A percentile compares a stretch with the other conserved stretches of the same genome.
Evolutionary conservation across 2,329 filamentous ascomycete genomes (phyloP).

Genomic region (Aspergillus tubingensis): DNA sequence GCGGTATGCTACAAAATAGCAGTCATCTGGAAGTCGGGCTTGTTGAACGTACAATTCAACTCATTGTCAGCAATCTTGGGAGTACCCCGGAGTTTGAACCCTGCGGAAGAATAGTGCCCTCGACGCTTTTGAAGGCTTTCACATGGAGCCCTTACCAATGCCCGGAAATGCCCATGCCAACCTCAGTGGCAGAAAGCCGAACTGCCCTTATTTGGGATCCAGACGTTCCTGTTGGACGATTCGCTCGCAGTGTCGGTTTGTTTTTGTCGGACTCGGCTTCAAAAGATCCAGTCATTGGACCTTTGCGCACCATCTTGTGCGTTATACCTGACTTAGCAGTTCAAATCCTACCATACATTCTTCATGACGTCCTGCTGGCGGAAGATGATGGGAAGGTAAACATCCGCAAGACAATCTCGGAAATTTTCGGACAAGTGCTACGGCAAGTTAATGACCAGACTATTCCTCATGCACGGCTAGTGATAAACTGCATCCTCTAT

Average conservation of each 20-base stretch:
- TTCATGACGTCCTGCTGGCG: conserved; percentile 75
- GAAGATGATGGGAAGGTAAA: conserved; percentile 64
- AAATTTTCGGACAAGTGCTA: conserved; percentile 66
- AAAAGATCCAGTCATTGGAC: conserved; percentile 68
- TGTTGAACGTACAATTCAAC: conserved; percentile 48
- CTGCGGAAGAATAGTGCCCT: conserved; percentile 40
- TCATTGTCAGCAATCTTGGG: conserved; percentile 41
- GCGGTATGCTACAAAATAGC: conserved; percentile 61
- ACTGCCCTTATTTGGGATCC: conserved; percentile 21
- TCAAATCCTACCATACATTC: conserved; percentile 75
- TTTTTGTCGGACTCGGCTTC: conserved; percentile 62
- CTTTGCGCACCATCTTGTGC: conserved; percentile 66
- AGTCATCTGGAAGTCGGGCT: conserved; percentile 51
- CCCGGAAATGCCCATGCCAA: conserved; percentile 31
- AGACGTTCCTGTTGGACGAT: conserved; percentile 29
- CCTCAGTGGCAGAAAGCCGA: conserved; percentile 22
- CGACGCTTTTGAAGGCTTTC: conserved; percentile 42
- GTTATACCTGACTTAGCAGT: conserved; percentile 70
- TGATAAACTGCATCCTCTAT: conserved; percentile 81
- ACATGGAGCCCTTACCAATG: conserved; percentile 46
- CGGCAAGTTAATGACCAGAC: conserved; percentile 42
- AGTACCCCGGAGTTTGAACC: conserved; percentile 32
- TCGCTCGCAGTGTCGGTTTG: conserved; percentile 38
- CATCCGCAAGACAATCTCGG: conserved; percentile 65
- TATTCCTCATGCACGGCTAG: conserved; percentile 66